Percentiles rank a stretch among this genome's conserved stretches.
Evolutionary conservation across 2,329 filamentous ascomycete species (phyloP).

Genomic region (Pestalotiopsis sp.): DNA sequence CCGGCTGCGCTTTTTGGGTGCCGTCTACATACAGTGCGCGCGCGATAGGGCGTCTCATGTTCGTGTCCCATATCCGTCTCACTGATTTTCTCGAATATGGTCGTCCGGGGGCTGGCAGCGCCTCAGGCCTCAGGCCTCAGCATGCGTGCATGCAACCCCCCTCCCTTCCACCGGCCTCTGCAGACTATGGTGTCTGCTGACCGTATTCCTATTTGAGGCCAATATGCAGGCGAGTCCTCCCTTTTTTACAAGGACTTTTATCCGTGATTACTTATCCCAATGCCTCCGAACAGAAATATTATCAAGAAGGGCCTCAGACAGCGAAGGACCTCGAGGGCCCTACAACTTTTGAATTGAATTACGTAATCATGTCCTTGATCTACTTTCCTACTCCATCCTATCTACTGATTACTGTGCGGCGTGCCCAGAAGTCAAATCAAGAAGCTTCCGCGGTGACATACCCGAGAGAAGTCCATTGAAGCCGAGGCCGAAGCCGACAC

Average conservation of each 20-base stretch:
- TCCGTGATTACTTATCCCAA: neutral
- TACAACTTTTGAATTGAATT: neutral
- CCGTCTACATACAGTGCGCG: neutral
- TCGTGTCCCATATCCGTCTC: neutral
- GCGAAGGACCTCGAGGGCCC: neutral
- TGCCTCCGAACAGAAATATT: neutral
- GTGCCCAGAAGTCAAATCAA: neutral
- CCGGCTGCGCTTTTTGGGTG: neutral
- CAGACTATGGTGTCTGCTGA: neutral
- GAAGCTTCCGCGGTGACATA: neutral
- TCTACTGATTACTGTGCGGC: too few relatives aligned
- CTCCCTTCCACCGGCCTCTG: neutral
- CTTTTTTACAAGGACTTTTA: neutral
- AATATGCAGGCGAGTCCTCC: neutral
- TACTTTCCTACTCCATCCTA: neutral
- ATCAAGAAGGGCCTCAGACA: neutral
- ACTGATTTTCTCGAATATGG: neutral
- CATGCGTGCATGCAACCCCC: neutral
- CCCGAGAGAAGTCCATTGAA: neutral
- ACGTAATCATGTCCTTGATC: neutral
- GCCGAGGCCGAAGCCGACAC: neutral
- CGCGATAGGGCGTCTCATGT: neutral
- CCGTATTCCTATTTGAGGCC: neutral
- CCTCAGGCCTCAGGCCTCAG: neutral
- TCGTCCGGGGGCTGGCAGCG: neutral